Evolutionary conservation across 768 basidiomycete species (phyloP).

Genomic region (Clathrus columnatus): DNA sequence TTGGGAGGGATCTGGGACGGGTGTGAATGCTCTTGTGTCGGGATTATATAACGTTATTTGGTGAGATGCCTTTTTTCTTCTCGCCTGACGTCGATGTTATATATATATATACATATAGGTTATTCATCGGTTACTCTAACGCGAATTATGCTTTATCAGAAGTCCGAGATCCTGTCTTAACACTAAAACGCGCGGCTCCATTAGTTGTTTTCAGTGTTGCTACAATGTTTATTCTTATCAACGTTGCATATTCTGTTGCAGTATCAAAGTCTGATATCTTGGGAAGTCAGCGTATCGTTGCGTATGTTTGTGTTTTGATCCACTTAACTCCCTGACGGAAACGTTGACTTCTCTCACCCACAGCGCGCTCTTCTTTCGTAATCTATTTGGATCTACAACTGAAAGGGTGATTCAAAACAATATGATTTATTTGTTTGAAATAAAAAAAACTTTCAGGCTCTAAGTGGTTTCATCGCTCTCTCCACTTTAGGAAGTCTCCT

Average conservation of each 20-base stretch:
- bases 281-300: slow-evolving; percentile 51
- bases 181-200: slow-evolving; percentile 62
- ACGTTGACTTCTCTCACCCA: background rate
- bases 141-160: slow-evolving; percentile 71
- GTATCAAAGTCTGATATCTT: slow-evolving; percentile 64
- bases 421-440: background rate
- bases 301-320: slow-evolving; percentile 33
- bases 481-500: background rate
- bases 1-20: slow-evolving; percentile 51
- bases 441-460: background rate
- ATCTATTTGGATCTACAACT: slow-evolving; percentile 53
- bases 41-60: slow-evolving; percentile 67
- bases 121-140: slow-evolving; percentile 63
- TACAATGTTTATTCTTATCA: slow-evolving; percentile 52
- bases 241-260: slow-evolving; percentile 66
- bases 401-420: slow-evolving; percentile 35
- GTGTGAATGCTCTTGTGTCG: slow-evolving; percentile 49
- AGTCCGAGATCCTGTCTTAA: slow-evolving; percentile 56
- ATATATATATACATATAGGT: slow-evolving; percentile 32
- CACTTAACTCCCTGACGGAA: background rate
- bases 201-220: slow-evolving; percentile 51
- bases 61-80: slow-evolving; percentile 26
- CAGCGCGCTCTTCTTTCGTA: slow-evolving; percentile 69
- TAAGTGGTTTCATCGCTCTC: background rate
- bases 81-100: background rate